Base-by-base conservation (phyloP, 345 rosid genomes). In the Conringia planisiliqua region DNA sequence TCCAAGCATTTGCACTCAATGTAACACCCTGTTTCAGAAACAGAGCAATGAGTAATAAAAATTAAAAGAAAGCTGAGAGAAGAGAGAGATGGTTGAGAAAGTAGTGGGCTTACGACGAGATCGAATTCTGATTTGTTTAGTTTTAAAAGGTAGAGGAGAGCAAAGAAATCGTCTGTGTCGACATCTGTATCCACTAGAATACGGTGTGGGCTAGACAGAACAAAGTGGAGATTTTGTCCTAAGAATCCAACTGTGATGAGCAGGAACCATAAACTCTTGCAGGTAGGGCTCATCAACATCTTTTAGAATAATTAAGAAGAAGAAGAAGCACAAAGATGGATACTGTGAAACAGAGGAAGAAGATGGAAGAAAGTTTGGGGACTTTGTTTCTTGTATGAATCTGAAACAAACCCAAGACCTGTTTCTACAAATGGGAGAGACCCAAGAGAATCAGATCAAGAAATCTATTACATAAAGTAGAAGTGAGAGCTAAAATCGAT, bases 91-190 rank as follows among this genome's bases (percentile, higher is more conserved):
- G 52, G 38, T 6, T 47, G 18, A 39, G 24, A 44, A 16, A 29
- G 3, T 13, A 30, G 0, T 6, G 4, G 39, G 58, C 70, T 81
- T 61, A 88, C 98, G 89, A 91, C 89, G 73, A 94, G 57, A 32
- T 88, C 68, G 63, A 94, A 91, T 74, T 89, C 91, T 78, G 96
- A 81, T 82, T 85, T 79, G 78, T 88, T 79, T 38, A 89, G 98
- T 84, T 94, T 94, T 77, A 93, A 75, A 38, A 91, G 89, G 73
- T 91, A 94, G 71, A 89, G 80, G 10, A 94, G 85, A 75, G 87
- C 96, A 39, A 94, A 89, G 60, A 94, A 80, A 81, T 94, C 98
- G 76, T 91, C 97, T 3, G 96, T 91, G 71, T 91, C 91, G 1
- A 88, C 88, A 78, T 91, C 98, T 35, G 98, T 87, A 50, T 94